Evolutionary conservation across 176 grass and related monocot species (phyloP), one percentile per base, ranked within the genome.

Genomic region (Areca catechu): DNA sequence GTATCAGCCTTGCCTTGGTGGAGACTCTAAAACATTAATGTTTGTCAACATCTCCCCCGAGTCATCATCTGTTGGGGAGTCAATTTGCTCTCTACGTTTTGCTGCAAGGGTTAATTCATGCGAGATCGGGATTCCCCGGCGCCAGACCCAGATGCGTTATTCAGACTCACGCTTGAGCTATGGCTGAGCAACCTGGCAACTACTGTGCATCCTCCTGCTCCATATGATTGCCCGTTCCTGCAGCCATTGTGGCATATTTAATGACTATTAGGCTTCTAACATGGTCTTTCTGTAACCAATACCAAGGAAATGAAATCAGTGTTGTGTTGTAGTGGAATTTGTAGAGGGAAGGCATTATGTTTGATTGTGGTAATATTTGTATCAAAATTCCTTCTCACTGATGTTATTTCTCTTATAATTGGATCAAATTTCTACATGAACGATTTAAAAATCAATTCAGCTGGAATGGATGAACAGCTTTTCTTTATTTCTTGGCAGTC

Each of bases 11-110:
- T 97, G 93, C 69, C 88, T 97, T 56, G 93, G 93, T 15, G 93
- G 93, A 7, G 93, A 97, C 50, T 91, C 93, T 0, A 97, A 97
- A 60, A 91, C 93, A 4, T 62, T 97, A 5, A 97, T 97, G 93
- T 85, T 97, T 69, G 93, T 97, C 50, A 97, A 97, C 28, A 71
- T 97, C 14, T 75, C 93, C 27, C 93, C 93, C 0, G 93, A 97
- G 58, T 63, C 58, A 20, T 82, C 93, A 2, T 97, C 83, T 0
- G 51, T 64, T 1, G 78, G 75, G 1, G 93, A 97, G 60, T 82
- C 87, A 0, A 22, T 97, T 3, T 97, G 93, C 19, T 97, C 93
- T 0, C 76, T 97, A 50, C 76, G 83, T 22, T 97, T 97, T 60
- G 93, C 93, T 23, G 85, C 93, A 5, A 76, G 93, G 61, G 93